These are phyloP conservation scores for Fusarium acutatum DNA, from an alignment of 2,329 filamentous ascomycete genomes.

Conservation along the genomic window DNA sequence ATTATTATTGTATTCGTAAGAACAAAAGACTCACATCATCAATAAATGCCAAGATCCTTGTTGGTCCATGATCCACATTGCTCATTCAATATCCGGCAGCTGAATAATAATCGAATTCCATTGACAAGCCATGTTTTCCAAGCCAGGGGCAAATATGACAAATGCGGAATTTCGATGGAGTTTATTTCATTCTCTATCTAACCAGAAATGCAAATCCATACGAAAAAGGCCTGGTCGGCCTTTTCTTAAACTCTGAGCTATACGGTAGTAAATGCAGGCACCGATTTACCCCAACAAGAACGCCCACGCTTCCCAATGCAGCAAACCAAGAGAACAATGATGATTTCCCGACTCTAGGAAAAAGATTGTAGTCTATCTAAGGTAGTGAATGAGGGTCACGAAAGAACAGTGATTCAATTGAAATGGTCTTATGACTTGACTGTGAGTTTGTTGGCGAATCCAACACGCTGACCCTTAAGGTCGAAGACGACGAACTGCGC, in stretches of 20 bases:
- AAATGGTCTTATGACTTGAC: not conserved
- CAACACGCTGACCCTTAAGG: slow-evolving; percentile 43
- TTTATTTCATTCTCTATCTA: not conserved
- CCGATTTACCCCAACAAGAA: slow-evolving; percentile 12
- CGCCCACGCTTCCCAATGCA: slow-evolving; percentile 35
- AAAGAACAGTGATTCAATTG: not conserved
- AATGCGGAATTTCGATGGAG: not conserved
- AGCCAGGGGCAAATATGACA: not conserved
- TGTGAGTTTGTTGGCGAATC: slow-evolving; percentile 51
- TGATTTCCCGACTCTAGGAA: not conserved
- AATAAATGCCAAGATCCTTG: not conserved
- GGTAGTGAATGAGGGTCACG: not conserved
- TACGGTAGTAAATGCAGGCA: slow-evolving; percentile 5
- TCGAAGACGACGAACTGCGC: slow-evolving; percentile 56
- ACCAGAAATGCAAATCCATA: not conserved
- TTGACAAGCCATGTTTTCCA: not conserved
- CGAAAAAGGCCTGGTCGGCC: not conserved
- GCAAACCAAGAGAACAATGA: not conserved
- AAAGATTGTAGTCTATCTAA: not conserved
- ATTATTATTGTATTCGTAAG: not conserved
- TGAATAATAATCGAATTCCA: not conserved
- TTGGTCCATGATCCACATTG: not conserved
- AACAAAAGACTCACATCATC: not conserved
- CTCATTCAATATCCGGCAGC: not conserved
- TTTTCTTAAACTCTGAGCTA: slow-evolving; percentile 25